These are phyloP conservation scores for Sporisorium sorghi DNA, from an alignment of 1,284 basidiomycete species.

Conservation along the genomic window DNA sequence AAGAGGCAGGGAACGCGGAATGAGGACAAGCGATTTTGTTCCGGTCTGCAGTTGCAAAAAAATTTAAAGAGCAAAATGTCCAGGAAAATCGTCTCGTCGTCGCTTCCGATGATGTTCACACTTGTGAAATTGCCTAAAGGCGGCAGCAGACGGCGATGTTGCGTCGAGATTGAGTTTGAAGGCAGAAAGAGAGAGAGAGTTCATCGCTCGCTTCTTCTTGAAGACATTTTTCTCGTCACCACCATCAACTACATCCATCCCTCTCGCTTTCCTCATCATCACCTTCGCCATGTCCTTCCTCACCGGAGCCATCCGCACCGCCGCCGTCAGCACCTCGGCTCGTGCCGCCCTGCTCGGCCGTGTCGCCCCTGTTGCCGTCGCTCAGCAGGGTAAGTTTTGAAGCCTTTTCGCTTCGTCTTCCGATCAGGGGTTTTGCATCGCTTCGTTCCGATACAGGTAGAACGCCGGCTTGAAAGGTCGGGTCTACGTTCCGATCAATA, in stretches of 20 bases:
- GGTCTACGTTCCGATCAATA: background rate
- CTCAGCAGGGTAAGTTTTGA: slow-evolving; percentile 49
- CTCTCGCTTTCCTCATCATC: slow-evolving; percentile 1
- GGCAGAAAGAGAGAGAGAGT: too few species aligned
- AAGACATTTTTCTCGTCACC: slow-evolving; percentile 6
- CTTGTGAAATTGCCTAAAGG: too few species aligned
- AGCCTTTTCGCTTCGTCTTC: slow-evolving; percentile 6
- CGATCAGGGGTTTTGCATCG: slow-evolving; percentile 2
- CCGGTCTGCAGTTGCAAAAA: slow-evolving; percentile 13
- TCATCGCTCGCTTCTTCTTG: slow-evolving; percentile 28
- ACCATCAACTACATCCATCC: slow-evolving; percentile 21
- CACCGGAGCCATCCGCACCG: slow-evolving; percentile 61
- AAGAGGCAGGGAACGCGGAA: slow-evolving; percentile 14
- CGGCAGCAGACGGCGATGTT: too few species aligned
- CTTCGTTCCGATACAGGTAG: background rate
- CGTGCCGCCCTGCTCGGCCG: slow-evolving; percentile 51
- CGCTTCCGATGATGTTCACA: too few species aligned
- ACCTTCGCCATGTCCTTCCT: slow-evolving; percentile 58
- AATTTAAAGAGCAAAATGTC: too few species aligned
- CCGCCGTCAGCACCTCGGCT: slow-evolving; percentile 58
- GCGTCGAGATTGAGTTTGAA: too few species aligned
- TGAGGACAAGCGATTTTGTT: background rate
- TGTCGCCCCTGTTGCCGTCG: slow-evolving; percentile 43
- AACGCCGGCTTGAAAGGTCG: too few species aligned
- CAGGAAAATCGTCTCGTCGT: too few species aligned